A percentile compares a stretch with the other conserved stretches of the same genome.
Conservation (phyloP, 768 basidiomycete genomes). For the Panellus pusillus region DNA sequence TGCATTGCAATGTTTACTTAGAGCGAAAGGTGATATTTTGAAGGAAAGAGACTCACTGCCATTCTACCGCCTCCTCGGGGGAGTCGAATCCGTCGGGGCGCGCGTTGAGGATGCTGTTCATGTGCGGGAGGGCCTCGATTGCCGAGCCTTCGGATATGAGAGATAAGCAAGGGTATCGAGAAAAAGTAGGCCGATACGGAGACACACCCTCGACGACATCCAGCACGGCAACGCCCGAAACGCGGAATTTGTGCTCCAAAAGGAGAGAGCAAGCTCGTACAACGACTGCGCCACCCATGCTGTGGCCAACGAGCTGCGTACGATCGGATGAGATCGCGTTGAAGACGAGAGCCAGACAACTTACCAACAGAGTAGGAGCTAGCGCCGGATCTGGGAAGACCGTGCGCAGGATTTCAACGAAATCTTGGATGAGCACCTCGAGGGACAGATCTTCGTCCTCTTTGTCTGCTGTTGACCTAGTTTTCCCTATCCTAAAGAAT, state of each 20-base stretch:
- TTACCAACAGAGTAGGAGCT: constrained; percentile 76
- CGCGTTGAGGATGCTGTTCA: constrained; percentile 84
- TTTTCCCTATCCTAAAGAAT: constrained; percentile 55
- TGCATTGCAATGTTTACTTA: constrained; percentile 43
- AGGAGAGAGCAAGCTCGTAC: constrained; percentile 69
- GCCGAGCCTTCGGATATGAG: constrained; percentile 66
- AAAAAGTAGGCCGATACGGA: background rate
- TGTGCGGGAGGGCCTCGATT: constrained; percentile 88
- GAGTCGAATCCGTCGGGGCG: constrained; percentile 85
- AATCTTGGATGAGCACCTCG: constrained; percentile 68
- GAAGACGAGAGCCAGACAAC: constrained; percentile 21
- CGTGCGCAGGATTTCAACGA: constrained; percentile 65
- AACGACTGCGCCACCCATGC: constrained; percentile 94
- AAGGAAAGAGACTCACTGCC: constrained; percentile 76
- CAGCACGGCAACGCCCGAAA: constrained; percentile 78
- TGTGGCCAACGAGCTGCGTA: constrained; percentile 83
- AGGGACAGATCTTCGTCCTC: constrained; percentile 66
- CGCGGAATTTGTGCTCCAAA: constrained; percentile 63
- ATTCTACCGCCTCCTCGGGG: constrained; percentile 84
- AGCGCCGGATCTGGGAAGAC: constrained; percentile 64
- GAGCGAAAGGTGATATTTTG: background rate
- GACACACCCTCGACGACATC: constrained; percentile 84
- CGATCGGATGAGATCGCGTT: background rate
- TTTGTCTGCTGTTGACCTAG: constrained; percentile 40
- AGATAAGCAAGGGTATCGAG: background rate